phyloP scores from a whole-genome alignment of 2,329 filamentous ascomycete species.

The Neonectria magnoliae region DNA sequence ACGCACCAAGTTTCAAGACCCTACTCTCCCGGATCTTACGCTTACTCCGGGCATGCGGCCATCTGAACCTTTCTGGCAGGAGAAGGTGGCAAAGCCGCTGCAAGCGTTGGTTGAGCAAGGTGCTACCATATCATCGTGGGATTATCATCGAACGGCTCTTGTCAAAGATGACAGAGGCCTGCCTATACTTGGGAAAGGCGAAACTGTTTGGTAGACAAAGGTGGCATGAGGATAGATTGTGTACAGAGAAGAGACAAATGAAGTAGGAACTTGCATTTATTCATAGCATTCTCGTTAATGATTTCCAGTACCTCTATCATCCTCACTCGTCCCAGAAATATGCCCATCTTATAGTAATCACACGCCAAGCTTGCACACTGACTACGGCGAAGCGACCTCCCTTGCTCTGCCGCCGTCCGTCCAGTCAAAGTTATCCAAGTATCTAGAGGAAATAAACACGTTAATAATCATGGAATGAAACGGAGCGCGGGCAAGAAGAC shows the following conservation, averaged over 20 bases:
- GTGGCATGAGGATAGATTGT: background rate
- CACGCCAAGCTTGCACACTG: too few species aligned
- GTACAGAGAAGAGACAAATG: background rate
- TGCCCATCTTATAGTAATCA: too few species aligned
- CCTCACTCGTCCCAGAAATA: too few species aligned
- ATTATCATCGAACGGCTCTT: background rate
- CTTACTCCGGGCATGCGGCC: background rate
- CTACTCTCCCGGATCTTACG: background rate
- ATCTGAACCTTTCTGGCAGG: background rate
- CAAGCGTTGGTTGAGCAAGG: conserved; percentile 3
- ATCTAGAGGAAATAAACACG: background rate
- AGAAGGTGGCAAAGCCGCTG: background rate
- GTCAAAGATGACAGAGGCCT: background rate
- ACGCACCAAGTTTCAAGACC: background rate
- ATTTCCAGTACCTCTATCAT: background rate
- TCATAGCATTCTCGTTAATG: background rate
- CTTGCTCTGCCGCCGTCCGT: background rate
- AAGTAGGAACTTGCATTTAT: background rate
- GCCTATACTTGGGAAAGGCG: background rate
- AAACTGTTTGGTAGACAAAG: background rate
- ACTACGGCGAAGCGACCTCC: too few species aligned
- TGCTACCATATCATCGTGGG: background rate
- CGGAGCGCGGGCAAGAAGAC: background rate
- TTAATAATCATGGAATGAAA: background rate
- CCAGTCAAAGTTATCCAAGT: background rate